These are phyloP conservation scores for Ensete ventricosum DNA, from an alignment of 176 grass and related monocot species.

Conservation along the genomic window DNA sequence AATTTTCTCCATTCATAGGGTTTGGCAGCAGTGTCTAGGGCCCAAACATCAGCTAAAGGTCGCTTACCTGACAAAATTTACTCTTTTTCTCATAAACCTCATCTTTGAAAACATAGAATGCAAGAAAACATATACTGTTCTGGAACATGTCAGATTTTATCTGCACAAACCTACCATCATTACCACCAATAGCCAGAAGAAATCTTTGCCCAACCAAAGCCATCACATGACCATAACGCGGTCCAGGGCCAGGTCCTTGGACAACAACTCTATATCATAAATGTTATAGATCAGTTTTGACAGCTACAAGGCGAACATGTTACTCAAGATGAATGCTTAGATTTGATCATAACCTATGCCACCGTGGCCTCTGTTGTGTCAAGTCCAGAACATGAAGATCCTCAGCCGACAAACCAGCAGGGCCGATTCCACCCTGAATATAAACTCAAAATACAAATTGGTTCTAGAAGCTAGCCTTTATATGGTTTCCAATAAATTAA, in stretches of 20 bases:
- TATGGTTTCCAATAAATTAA: neutral
- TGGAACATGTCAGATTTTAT: neutral
- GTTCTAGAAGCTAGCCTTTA: neutral
- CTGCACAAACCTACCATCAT: slow-evolving; percentile 62
- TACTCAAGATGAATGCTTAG: neutral
- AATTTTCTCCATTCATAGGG: slow-evolving; percentile 98
- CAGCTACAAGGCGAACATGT: neutral
- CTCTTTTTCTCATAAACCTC: slow-evolving; percentile 11
- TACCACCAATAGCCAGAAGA: slow-evolving; percentile 89
- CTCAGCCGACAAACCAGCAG: slow-evolving; percentile 90
- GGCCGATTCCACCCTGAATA: slow-evolving; percentile 90
- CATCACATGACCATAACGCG: slow-evolving; percentile 97
- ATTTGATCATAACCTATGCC: slow-evolving; percentile 65
- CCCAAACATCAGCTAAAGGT: slow-evolving; percentile 94
- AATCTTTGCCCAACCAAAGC: slow-evolving; percentile 95
- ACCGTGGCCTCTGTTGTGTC: slow-evolving; percentile 75
- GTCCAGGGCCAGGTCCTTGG: slow-evolving; percentile 89
- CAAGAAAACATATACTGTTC: neutral
- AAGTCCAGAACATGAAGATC: slow-evolving; percentile 96
- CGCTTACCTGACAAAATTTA: slow-evolving; percentile 59
- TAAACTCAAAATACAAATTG: slow-evolving; percentile 5
- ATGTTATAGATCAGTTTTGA: neutral
- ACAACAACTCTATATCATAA: slow-evolving; percentile 63
- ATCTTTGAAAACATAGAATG: neutral
- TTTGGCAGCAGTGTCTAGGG: slow-evolving; percentile 93